Evolutionary conservation across 148 eudicot species (phyloP), one percentile per base, ranked within the genome.

Genomic region (Nyssa sinensis): DNA sequence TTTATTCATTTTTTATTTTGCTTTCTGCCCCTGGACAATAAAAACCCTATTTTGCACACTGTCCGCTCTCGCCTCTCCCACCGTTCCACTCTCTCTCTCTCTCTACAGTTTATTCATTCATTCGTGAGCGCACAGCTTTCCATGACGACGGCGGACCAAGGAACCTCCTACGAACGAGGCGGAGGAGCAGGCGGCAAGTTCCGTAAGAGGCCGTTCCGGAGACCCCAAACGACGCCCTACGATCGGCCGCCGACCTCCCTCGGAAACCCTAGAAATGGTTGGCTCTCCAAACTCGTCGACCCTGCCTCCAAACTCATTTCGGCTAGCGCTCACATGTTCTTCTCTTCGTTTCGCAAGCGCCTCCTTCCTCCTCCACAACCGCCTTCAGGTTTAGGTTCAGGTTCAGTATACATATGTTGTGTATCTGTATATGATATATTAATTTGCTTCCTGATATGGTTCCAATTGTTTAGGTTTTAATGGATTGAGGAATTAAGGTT

Each of bases 261-360:
- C 28, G 84, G 91, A 21, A 88, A 77, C 44, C 78, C 89, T 60
- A 88, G 64, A 60, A 28, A 33, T 19, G 35, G 94, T 53, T 91
- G 94, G 94, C 66, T 96, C 4, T 80, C 94, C 34, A 91, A 86
- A 83, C 72, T 96, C 11, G 91, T 93, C 24, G 91, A 91, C 67
- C 99, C 99, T 9, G 94, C 97, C 39, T 85, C 97, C 5, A 83
- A 83, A 75, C 87, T 96, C 41, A 79, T 93, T 23, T 77, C 89
- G 28, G 81, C 89, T 31, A 86, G 94, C 5, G 97, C 97, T 29
- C 81, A 82, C 53, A 85, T 78, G 67, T 80, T 96, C 59, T 93
- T 91, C 74, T 78, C 89, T 3, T 86, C 93, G 60, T 84, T 89
- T 61, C 90, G 83, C 23, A 96, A 91, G 59, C 93, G 94, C 73